A percentile compares a stretch with the other conserved stretches of the same genome.
Conservation (phyloP, 257 asterid species). For the Solanum clarkiae region DNA sequence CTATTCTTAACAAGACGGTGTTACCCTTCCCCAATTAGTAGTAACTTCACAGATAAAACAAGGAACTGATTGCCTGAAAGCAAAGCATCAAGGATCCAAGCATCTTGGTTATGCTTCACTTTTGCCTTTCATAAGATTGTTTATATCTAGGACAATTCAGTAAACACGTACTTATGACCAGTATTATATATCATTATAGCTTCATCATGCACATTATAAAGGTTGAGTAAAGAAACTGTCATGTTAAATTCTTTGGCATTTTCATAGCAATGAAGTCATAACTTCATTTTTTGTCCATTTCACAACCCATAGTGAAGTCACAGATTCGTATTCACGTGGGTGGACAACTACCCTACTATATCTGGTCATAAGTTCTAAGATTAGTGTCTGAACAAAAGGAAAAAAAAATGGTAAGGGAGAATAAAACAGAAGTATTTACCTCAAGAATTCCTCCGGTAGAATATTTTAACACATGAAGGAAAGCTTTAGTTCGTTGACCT, state of each 20-base stretch:
- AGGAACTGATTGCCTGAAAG: neutral
- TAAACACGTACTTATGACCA: neutral
- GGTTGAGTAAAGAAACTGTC: neutral
- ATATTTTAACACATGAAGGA: slow-evolving; percentile 87
- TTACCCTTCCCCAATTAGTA: neutral
- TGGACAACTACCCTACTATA: neutral
- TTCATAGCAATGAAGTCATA: neutral
- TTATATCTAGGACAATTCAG: neutral
- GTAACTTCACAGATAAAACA: neutral
- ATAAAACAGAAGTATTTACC: slow-evolving; percentile 23
- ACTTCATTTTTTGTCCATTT: neutral
- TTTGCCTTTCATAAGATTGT: neutral
- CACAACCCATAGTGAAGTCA: neutral
- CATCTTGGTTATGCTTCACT: neutral
- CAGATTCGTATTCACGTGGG: neutral
- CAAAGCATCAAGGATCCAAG: neutral
- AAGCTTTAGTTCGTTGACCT: slow-evolving; percentile 70
- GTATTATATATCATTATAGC: neutral
- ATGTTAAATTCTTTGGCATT: neutral
- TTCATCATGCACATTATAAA: neutral
- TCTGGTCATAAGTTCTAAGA: neutral
- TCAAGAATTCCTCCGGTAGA: slow-evolving; percentile 91
- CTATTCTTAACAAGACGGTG: neutral
- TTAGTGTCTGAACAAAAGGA: neutral
- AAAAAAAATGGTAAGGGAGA: neutral